Base-by-base conservation (phyloP, 805 yeast species). In the Metschnikowia hibisci region DNA sequence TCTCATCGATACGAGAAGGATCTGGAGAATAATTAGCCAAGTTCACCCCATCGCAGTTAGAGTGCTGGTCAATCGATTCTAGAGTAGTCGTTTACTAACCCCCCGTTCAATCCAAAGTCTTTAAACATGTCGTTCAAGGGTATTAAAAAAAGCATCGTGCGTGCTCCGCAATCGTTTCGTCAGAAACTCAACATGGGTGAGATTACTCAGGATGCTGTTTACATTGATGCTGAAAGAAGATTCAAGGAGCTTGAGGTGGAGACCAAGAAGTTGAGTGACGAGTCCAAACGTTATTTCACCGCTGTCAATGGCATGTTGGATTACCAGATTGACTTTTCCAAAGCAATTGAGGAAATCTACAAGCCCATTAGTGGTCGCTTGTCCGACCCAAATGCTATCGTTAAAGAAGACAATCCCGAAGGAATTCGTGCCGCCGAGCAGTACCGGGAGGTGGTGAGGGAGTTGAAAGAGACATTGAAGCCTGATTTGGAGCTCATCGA, bases 401-500 rank as follows among this genome's bases (percentile, higher is more conserved):
- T 80, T 36, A 90, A 90, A 0, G 99, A 93, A 61, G 97, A 95
- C 54, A 90, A 90, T 59, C 97, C 97, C 3, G 95, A 93, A 41
- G 99, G 98, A 54, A 88, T 93, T 52, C 82, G 85, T 57, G 99
- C 99, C 1, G 80, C 95, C 56, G 96, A 86, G 59, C 95, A 85
- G 61, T 93, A 90, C 66, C 75, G 95, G 45, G 95, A 78, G 33
- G 84, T 89, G 43, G 96, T 93, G 29, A 77, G 80, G 39, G 97
- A 90, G 47, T 71, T 93, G 54, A 93, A 90, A 66, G 82, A 79
- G 43, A 81, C 88, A 2, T 71, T 93, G 57, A 84, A 87, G 60
- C 99, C 99, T 0, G 99, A 93, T 62, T 73, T 93, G 61, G 95
- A 87, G 55, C 76, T 93, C 64, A 87, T 93, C 53, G 97, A 93